phyloP scores from a whole-genome alignment of 352 stramenopile species.

The Halophytophthora batemanensis region DNA sequence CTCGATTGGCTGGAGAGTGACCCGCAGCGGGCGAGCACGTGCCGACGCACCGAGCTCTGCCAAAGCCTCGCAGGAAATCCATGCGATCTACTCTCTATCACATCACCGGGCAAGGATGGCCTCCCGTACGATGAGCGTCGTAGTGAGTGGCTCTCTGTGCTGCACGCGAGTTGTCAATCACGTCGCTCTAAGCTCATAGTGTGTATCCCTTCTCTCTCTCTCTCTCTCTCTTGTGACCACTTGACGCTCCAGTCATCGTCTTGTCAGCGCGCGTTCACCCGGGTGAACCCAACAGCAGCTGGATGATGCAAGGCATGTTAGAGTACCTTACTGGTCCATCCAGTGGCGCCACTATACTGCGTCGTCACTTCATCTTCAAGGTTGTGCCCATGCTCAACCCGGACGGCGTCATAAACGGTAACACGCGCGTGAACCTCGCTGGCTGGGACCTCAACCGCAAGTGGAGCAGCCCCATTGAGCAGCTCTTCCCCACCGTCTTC shows the following conservation, averaged over 20 bases:
- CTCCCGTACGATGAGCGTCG: constrained; percentile 43
- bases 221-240: not conserved
- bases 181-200: not conserved
- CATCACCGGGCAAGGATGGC: constrained; percentile 41
- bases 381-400: constrained; percentile 92
- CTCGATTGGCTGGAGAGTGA: constrained; percentile 59
- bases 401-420: constrained; percentile 91
- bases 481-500: constrained; percentile 77
- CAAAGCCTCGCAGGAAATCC: constrained; percentile 79
- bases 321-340: constrained; percentile 80
- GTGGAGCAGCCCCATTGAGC: constrained; percentile 72
- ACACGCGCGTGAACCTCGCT: constrained; percentile 86
- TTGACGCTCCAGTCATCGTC: constrained; percentile 60
- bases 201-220: not conserved
- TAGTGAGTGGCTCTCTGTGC: constrained; percentile 23
- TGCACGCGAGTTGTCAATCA: not conserved
- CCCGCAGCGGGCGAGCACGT: constrained; percentile 33
- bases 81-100: constrained; percentile 90
- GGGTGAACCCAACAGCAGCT: constrained; percentile 86
- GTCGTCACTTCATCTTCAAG: constrained; percentile 86
- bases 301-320: constrained; percentile 93
- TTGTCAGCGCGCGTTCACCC: constrained; percentile 87
- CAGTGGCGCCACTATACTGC: constrained; percentile 58
- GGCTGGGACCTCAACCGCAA: constrained; percentile 84
- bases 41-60: constrained; percentile 75